These are phyloP conservation scores for Amniculicola lignicola DNA, from an alignment of 495 filamentous ascomycete genomes.

Conservation along the genomic window DNA sequence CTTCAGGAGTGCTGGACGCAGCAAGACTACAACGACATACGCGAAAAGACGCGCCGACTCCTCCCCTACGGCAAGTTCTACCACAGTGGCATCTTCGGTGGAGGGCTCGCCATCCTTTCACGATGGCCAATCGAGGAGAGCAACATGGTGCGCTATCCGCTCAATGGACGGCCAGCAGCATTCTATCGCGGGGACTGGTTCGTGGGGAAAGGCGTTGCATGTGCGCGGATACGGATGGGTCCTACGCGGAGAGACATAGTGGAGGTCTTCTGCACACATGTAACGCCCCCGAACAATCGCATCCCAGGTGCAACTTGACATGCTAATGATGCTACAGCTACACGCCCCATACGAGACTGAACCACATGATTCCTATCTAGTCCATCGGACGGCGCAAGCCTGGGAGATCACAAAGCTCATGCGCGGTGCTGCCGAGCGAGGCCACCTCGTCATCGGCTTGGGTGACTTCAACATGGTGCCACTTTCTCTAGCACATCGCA, in stretches of 20 bases:
- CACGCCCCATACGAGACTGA: conserved; percentile 86
- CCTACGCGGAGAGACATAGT: conserved; percentile 61
- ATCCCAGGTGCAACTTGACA: no score
- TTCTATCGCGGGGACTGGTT: conserved; percentile 94
- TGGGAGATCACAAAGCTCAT: conserved; percentile 95
- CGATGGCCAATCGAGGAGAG: conserved; percentile 96
- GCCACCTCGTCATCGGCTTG: conserved; percentile 77
- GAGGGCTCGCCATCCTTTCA: conserved; percentile 87
- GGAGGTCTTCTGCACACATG: conserved; percentile 93
- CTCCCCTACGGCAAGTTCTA: conserved; percentile 97
- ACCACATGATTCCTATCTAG: conserved; percentile 78
- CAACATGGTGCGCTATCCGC: conserved; percentile 78
- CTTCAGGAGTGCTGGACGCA: conserved; percentile 96
- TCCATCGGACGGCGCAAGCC: conserved; percentile 89
- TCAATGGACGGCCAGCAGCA: conserved; percentile 89
- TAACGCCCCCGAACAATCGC: no score
- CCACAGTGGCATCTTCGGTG: conserved; percentile 81
- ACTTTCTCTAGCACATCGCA: conserved; percentile 75
- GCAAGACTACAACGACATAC: conserved; percentile 82
- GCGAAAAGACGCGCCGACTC: conserved; percentile 65
- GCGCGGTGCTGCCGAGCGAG: conserved; percentile 76
- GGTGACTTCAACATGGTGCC: conserved; percentile 97
- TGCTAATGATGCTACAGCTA: conserved; percentile 48
- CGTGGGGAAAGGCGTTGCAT: conserved; percentile 92
- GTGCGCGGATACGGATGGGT: conserved; percentile 74